These are phyloP conservation scores for Periglandula ipomoeae DNA, from an alignment of 2,329 filamentous ascomycete genomes.

Conservation along the genomic window DNA sequence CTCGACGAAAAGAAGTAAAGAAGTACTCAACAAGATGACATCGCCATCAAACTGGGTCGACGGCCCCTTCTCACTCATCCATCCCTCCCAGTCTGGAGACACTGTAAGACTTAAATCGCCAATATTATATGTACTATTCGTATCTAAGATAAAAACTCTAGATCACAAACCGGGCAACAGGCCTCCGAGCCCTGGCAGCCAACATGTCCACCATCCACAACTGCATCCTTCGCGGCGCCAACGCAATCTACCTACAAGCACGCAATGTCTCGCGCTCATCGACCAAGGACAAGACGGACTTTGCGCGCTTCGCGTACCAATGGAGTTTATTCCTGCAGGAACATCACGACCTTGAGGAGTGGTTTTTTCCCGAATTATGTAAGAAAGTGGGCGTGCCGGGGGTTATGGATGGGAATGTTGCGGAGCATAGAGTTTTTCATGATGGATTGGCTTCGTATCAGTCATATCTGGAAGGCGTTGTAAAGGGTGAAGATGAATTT, in stretches of 20 bases:
- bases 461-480: too few relatives aligned
- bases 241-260: constrained; percentile 28
- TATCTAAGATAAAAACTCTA: too few relatives aligned
- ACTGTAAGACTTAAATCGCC: too few relatives aligned
- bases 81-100: too few relatives aligned
- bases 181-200: constrained; percentile 13
- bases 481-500: too few relatives aligned
- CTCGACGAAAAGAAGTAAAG: too few relatives aligned
- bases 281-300: constrained; percentile 22
- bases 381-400: constrained; percentile 22
- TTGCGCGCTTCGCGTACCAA: constrained; percentile 22
- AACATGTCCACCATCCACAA: constrained; percentile 29
- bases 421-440: constrained; percentile 31
- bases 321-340: constrained; percentile 24
- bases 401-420: constrained; percentile 31
- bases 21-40: too few relatives aligned
- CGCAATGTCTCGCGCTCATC: constrained; percentile 21
- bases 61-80: too few relatives aligned
- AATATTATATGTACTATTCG: too few relatives aligned
- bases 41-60: too few relatives aligned
- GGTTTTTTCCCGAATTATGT: constrained; percentile 30
- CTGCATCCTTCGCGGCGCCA: constrained; percentile 25
- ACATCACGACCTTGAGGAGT: constrained; percentile 32
- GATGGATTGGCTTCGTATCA: constrained; percentile 23
- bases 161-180: constrained; percentile 6